Percentiles rank a stretch among this genome's conserved stretches.
phyloP scores from a whole-genome alignment of 2,329 filamentous ascomycete genomes.

The Pezicula neosporulosa region DNA sequence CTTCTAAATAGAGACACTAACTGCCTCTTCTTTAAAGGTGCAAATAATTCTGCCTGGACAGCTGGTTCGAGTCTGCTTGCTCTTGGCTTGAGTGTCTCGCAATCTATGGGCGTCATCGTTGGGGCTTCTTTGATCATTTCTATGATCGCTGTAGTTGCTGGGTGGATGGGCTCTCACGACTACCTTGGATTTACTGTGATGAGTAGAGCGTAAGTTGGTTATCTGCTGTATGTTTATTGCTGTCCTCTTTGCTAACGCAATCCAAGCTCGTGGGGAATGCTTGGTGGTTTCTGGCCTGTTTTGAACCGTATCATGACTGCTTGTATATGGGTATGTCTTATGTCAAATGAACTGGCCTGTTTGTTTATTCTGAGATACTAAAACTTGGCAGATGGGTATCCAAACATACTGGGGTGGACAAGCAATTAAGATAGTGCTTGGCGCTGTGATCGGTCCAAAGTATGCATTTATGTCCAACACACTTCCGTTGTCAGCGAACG shows the following conservation, averaged over 20 bases:
- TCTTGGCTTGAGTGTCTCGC: constrained; percentile 26
- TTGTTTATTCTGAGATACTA: background rate
- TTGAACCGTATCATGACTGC: constrained; percentile 28
- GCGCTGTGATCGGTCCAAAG: constrained; percentile 24
- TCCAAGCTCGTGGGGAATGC: constrained; percentile 25
- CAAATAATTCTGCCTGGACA: constrained; percentile 27
- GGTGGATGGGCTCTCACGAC: constrained; percentile 31
- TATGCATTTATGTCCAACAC: constrained; percentile 23
- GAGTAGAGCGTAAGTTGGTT: constrained; percentile 14
- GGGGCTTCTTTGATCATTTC: constrained; percentile 30
- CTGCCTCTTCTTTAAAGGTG: constrained; percentile 9
- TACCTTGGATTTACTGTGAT: constrained; percentile 32
- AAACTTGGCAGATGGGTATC: constrained; percentile 21
- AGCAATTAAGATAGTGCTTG: constrained; percentile 28
- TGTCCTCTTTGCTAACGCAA: background rate
- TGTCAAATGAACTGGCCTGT: background rate
- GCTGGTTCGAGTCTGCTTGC: constrained; percentile 24
- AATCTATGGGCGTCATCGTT: constrained; percentile 29
- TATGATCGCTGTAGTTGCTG: constrained; percentile 29
- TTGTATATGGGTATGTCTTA: constrained; percentile 22
- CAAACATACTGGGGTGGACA: constrained; percentile 28
- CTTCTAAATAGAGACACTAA: background rate
- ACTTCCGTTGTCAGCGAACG: constrained; percentile 20
- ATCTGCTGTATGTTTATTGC: background rate
- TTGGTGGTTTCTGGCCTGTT: constrained; percentile 29